These are phyloP conservation scores for Aspergillus oerlinghausenensis DNA, from an alignment of 2,329 filamentous ascomycete genomes.

Conservation along the genomic window DNA sequence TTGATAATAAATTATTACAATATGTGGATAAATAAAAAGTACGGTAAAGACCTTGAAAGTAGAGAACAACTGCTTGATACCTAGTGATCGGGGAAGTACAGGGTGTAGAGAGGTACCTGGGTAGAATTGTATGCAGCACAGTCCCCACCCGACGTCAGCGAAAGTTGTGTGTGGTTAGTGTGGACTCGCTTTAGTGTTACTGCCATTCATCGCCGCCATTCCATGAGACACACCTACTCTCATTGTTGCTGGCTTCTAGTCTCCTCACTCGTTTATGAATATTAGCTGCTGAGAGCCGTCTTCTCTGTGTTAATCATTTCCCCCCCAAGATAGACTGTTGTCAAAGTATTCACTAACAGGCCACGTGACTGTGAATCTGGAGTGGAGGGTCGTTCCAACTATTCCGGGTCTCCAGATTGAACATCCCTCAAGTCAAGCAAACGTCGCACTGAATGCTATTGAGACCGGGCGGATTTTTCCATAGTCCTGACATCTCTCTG, in stretches of 20 bases:
- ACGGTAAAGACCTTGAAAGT: background rate
- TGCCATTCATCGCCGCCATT: constrained; percentile 21
- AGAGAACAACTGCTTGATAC: background rate
- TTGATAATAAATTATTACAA: background rate
- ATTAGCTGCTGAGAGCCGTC: background rate
- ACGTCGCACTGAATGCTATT: background rate
- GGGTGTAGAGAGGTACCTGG: too few relatives aligned
- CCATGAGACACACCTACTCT: background rate
- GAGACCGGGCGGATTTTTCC: background rate
- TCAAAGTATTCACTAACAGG: background rate
- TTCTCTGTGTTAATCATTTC: background rate
- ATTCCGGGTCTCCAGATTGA: background rate
- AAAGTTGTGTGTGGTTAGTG: constrained; percentile 7
- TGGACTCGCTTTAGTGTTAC: constrained; percentile 5
- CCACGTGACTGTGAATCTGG: background rate
- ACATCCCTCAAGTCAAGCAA: background rate
- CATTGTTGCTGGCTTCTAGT: background rate
- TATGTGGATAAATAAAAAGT: background rate
- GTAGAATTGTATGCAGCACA: background rate
- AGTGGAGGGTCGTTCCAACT: background rate
- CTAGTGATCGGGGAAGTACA: background rate
- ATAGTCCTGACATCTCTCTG: background rate
- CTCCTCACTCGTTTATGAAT: background rate
- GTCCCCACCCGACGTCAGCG: constrained; percentile 26
- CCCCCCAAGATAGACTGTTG: background rate